Evolutionary conservation across 1,139 yeast species (phyloP).

Genomic region (Scheffersomyces segobiensis): DNA sequence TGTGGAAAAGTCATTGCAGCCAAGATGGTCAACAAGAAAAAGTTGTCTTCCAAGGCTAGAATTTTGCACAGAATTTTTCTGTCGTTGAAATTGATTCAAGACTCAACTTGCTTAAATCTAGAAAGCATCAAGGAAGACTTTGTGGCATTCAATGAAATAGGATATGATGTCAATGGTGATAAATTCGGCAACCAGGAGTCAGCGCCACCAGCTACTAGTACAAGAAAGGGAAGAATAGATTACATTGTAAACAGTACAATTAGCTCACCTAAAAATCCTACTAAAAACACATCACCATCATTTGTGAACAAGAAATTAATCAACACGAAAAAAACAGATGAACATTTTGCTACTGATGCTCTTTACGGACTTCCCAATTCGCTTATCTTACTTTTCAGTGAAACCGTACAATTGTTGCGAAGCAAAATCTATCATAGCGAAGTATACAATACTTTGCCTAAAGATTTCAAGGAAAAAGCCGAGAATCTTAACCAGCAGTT

Average conservation of each 20-base stretch:
- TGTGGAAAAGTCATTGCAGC: conserved; percentile 75
- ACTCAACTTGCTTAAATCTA: conserved; percentile 61
- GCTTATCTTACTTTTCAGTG: conserved; percentile 67
- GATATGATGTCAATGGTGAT: conserved; percentile 44
- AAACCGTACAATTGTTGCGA: conserved; percentile 64
- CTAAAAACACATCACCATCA: conserved; percentile 34
- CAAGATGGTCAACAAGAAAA: conserved; percentile 66
- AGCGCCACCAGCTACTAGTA: conserved; percentile 1
- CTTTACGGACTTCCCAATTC: conserved; percentile 86
- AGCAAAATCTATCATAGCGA: conserved; percentile 56
- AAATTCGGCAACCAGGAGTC: conserved; percentile 21
- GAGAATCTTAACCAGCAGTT: conserved; percentile 52
- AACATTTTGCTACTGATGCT: conserved; percentile 74
- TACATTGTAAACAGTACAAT: conserved; percentile 40
- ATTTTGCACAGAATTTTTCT: conserved; percentile 77
- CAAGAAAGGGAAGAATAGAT: conserved; percentile 44
- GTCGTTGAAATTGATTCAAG: conserved; percentile 73
- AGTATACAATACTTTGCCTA: conserved; percentile 32
- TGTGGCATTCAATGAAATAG: conserved; percentile 28
- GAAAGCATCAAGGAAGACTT: conserved; percentile 39
- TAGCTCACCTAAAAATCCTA: conserved; percentile 3
- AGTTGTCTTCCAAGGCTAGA: conserved; percentile 72
- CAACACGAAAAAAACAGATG: conserved; percentile 48
- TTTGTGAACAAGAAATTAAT: conserved; percentile 46
- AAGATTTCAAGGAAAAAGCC: conserved; percentile 46